Evolutionary conservation across 305 asterid genomes (phyloP), one percentile per base, ranked within the genome.

Genomic region (Striga hermonthica): DNA sequence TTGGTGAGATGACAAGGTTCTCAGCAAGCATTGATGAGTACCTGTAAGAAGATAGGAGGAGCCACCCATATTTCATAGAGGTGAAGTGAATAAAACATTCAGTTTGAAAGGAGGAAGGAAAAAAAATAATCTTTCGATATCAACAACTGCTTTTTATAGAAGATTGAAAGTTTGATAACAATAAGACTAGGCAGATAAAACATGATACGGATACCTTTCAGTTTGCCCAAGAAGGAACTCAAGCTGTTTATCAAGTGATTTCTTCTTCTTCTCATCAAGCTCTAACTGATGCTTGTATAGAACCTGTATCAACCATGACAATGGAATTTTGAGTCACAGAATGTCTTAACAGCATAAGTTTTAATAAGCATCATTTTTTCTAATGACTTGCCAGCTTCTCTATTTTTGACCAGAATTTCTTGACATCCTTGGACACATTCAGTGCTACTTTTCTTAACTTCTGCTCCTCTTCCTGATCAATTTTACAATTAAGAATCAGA

Each of bases 141-240:
- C 70, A 45, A 44, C 63, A 38, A 62, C 54, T 63, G 68, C 38
- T 57, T 54, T 28, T 50, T 10, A 50, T 37, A 35, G 66, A 65
- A 60, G 55, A 15, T 39, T 45, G 12, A 38, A 57, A 4, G 38
- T 52, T 61, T 58, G 4, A 44, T 22, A 9, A 48, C 59, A 48
- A 58, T 44, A 58, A 57, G 53, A 55, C 12, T 62, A 48, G 50
- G 66, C 28, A 28, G 70, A 53, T 43, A 56, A 4, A 31, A 56
- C 60, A 34, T 9, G 58, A 53, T 66, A 90, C 99, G n/a, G n/a
- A 55, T 65, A 94, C 99, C 99, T 88, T 82, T 94, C 99, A 57
- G 99, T 94, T 86, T 91, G 99, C 72, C 99, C 99, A n/a, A 94
- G 86, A 74, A 91, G 99, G 79, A 94, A 94, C 80, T 94, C 96